phyloP scores from a whole-genome alignment of 164 flowering plant species.

The Buxus sempervirens region DNA sequence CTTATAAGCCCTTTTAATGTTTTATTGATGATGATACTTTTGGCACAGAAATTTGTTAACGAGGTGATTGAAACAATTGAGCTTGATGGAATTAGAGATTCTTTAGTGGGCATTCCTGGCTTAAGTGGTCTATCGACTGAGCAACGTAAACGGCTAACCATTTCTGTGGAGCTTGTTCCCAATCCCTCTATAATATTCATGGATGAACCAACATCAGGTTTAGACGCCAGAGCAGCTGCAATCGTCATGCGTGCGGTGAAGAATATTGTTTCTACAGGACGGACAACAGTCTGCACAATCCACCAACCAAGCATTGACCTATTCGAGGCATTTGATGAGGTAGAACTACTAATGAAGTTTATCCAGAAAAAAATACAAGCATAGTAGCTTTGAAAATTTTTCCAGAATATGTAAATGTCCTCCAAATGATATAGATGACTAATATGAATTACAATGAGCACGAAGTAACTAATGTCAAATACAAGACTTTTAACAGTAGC shows the following conservation, averaged over 20 bases:
- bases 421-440: no score
- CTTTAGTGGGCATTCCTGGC: conserved; percentile 46
- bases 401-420: no score
- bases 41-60: conserved; percentile 39
- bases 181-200: conserved; percentile 53
- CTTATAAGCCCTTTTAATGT: no score
- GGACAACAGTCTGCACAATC: conserved; percentile 50
- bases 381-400: not conserved
- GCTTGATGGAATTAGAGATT: conserved; percentile 36
- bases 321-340: conserved; percentile 46
- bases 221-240: conserved; percentile 62
- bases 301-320: conserved; percentile 45
- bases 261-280: conserved; percentile 47
- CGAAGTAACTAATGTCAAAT: not conserved
- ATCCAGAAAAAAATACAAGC: not conserved
- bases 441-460: no score
- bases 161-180: conserved; percentile 52
- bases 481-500: not conserved
- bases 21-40: not conserved
- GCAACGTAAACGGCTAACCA: conserved; percentile 49
- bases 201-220: conserved; percentile 58
- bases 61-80: conserved; percentile 49
- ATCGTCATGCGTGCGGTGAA: conserved; percentile 56
- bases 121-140: conserved; percentile 44
- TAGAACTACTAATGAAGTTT: not conserved